Evolutionary conservation across 257 asterid species (phyloP).

Genomic region (Linaria vulgaris): DNA sequence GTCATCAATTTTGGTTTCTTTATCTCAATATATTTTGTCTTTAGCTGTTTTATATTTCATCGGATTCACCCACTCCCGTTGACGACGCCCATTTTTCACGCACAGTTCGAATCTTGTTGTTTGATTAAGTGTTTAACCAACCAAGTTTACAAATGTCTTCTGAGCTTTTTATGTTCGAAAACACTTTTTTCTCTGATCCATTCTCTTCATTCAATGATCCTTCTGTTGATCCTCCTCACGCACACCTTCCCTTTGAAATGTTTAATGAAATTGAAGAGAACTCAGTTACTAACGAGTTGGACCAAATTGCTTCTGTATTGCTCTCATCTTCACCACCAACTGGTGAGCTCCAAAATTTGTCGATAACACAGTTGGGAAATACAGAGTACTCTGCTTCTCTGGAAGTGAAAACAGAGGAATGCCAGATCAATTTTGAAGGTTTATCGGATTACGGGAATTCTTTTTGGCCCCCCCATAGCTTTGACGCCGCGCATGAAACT

Average conservation of each 20-base stretch:
- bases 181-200: slow-evolving; percentile 52
- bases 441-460: slow-evolving; percentile 27
- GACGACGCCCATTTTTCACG: too few relatives aligned
- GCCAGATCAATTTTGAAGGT: slow-evolving; percentile 32
- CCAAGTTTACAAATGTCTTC: slow-evolving; percentile 52
- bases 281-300: slow-evolving; percentile 27
- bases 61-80: slow-evolving; percentile 2
- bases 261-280: slow-evolving; percentile 34
- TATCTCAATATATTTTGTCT: slow-evolving; percentile 23
- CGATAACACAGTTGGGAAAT: slow-evolving; percentile 37
- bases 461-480: slow-evolving; percentile 34
- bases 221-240: slow-evolving; percentile 25
- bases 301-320: slow-evolving; percentile 42
- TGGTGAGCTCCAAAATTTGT: slow-evolving; percentile 49
- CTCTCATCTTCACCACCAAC: slow-evolving; percentile 70
- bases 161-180: slow-evolving; percentile 54
- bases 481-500: slow-evolving; percentile 31
- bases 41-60: neutral
- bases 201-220: slow-evolving; percentile 49
- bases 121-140: too few relatives aligned
- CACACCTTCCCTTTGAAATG: slow-evolving; percentile 26
- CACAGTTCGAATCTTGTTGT: too few relatives aligned
- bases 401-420: slow-evolving; percentile 60
- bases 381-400: slow-evolving; percentile 32
- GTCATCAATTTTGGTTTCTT: slow-evolving; percentile 21